Conservation (phyloP, 805 yeast genomes). For the Wickerhamiella allomyrinae region DNA sequence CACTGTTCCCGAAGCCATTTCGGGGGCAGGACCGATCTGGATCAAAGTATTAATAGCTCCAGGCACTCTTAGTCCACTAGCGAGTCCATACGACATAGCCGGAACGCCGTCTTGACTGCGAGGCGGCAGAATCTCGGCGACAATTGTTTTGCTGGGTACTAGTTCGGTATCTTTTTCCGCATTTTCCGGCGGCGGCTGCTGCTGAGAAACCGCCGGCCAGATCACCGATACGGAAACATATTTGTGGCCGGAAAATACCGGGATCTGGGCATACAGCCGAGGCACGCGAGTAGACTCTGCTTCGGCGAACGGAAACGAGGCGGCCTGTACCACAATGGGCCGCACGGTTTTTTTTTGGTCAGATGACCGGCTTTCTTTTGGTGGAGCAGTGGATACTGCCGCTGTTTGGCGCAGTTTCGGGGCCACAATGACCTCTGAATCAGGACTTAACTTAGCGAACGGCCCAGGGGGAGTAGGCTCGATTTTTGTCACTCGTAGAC, state of each 20-base stretch:
- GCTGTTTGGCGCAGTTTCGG: constrained; percentile 32
- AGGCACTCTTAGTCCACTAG: constrained; percentile 42
- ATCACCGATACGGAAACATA: constrained; percentile 8
- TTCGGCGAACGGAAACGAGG: constrained; percentile 8
- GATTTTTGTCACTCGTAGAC: constrained; percentile 37
- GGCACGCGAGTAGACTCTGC: constrained; percentile 6
- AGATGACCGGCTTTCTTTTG: background rate
- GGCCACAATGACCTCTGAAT: constrained; percentile 61
- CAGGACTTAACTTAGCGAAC: constrained; percentile 43
- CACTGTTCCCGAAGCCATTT: constrained; percentile 27
- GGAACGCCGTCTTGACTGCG: constrained; percentile 23
- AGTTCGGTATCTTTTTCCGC: constrained; percentile 9
- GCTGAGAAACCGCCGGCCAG: constrained; percentile 1
- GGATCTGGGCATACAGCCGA: constrained; percentile 8
- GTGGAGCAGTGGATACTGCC: background rate
- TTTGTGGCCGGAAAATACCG: background rate
- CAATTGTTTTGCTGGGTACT: constrained; percentile 27
- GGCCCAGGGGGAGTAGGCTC: constrained; percentile 25
- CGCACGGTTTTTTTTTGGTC: background rate
- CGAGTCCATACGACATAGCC: constrained; percentile 39
- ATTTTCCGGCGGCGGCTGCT: background rate
- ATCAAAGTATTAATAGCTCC: constrained; percentile 39
- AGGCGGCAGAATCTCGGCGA: constrained; percentile 34
- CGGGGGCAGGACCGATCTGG: constrained; percentile 34
- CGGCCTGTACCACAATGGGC: constrained; percentile 2